These are phyloP conservation scores for Batkoa obscura DNA, from an alignment of 371 early-diverging fungal genomes.

Conservation along the genomic window DNA sequence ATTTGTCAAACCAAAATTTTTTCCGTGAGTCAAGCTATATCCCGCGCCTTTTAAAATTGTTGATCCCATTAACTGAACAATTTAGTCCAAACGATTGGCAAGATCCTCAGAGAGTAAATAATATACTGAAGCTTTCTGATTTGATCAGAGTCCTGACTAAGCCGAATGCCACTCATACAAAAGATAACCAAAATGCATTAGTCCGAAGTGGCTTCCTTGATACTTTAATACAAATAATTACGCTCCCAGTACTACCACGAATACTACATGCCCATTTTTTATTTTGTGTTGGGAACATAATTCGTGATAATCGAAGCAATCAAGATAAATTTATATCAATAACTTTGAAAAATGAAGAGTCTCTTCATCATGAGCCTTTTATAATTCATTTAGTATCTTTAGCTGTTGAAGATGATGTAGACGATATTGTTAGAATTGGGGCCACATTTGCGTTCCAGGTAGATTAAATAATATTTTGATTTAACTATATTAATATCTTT, in stretches of 20 bases:
- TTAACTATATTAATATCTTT: background rate
- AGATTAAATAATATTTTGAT: background rate
- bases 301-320: constrained; percentile 48
- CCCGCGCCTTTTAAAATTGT: constrained; percentile 51
- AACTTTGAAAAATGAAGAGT: constrained; percentile 8
- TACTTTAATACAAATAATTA: constrained; percentile 22
- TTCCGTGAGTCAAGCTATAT: constrained; percentile 91
- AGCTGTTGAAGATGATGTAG: background rate
- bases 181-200: constrained; percentile 68
- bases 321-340: constrained; percentile 47
- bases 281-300: constrained; percentile 61
- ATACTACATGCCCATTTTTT: constrained; percentile 35
- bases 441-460: background rate
- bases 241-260: constrained; percentile 23
- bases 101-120: constrained; percentile 54
- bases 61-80: constrained; percentile 18
- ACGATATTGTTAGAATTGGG: background rate
- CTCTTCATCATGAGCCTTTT: constrained; percentile 11
- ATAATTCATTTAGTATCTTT: constrained; percentile 1
- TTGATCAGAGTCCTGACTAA: constrained; percentile 73
- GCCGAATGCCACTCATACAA: constrained; percentile 69
- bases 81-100: constrained; percentile 34
- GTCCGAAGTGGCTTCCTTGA: constrained; percentile 42
- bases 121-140: constrained; percentile 61
- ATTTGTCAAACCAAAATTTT: constrained; percentile 89